Conservation (phyloP, 1,284 basidiomycete genomes). For the Leccinum pallidistipes region DNA sequence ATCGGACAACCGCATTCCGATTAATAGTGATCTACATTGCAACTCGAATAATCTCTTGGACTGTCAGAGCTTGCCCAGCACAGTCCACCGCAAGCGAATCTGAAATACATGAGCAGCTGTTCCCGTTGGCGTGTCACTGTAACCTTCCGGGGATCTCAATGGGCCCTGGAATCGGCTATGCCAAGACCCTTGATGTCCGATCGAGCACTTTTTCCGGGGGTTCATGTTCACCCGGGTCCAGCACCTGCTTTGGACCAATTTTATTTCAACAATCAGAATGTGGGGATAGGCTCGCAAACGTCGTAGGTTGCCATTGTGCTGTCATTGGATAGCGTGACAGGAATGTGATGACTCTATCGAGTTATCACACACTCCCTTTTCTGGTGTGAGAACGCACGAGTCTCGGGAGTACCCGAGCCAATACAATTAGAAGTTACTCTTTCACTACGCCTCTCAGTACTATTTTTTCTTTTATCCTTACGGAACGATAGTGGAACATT, state of each 20-base stretch:
- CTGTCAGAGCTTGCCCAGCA: background rate
- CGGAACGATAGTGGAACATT: conserved; percentile 11
- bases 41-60: background rate
- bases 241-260: background rate
- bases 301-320: background rate
- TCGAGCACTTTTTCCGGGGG: background rate
- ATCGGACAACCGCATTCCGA: background rate
- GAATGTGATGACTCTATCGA: conserved; percentile 7
- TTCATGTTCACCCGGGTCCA: background rate
- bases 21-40: background rate
- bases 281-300: background rate
- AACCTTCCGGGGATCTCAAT: background rate
- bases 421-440: too few species aligned
- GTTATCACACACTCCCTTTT: background rate
- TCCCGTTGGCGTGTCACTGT: background rate
- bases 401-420: background rate
- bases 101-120: background rate
- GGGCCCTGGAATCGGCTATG: background rate
- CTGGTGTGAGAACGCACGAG: background rate
- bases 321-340: conserved; percentile 13
- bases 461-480: conserved; percentile 3
- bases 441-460: too few species aligned
- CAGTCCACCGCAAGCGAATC: background rate
- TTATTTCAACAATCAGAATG: background rate
- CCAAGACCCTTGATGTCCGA: background rate